These are phyloP conservation scores for Drosera capensis DNA, from an alignment of 148 eudicot species.

Conservation along the genomic window DNA sequence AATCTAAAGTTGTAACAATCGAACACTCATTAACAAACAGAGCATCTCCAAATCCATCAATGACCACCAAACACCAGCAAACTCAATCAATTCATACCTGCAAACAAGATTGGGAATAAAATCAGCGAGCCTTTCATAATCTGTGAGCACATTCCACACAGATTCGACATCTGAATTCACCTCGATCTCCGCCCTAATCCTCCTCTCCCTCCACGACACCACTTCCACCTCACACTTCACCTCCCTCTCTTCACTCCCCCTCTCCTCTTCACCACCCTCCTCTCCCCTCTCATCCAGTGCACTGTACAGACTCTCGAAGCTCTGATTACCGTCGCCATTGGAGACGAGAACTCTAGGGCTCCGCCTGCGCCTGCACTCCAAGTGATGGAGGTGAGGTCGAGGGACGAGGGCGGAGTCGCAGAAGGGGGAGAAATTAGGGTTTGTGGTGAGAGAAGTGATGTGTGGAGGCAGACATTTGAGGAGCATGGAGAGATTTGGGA, in stretches of 20 bases:
- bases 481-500: not conserved
- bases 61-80: not conserved
- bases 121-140: slow-evolving; percentile 92
- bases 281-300: slow-evolving; percentile 14
- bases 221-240: slow-evolving; percentile 83
- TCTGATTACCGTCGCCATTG: not conserved
- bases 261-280: slow-evolving; percentile 18
- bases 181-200: slow-evolving; percentile 45
- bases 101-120: slow-evolving; percentile 80
- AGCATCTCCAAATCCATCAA: not conserved
- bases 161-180: slow-evolving; percentile 68
- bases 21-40: not conserved
- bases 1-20: no score
- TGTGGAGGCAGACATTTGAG: slow-evolving; percentile 8
- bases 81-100: slow-evolving; percentile 26
- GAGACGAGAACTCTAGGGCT: slow-evolving; percentile 12
- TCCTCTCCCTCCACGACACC: slow-evolving; percentile 84
- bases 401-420: not conserved
- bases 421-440: not conserved
- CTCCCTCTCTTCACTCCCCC: slow-evolving; percentile 36
- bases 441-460: slow-evolving; percentile 5
- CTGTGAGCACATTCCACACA: slow-evolving; percentile 86
- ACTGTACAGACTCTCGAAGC: slow-evolving; percentile 3
- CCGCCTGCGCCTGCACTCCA: slow-evolving; percentile 2
- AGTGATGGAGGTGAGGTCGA: not conserved